A percentile compares a stretch with the other conserved stretches of the same genome.
Evolutionary conservation across 2,329 filamentous ascomycete genomes (phyloP).

Genomic region (Emergomyces orientalis): DNA sequence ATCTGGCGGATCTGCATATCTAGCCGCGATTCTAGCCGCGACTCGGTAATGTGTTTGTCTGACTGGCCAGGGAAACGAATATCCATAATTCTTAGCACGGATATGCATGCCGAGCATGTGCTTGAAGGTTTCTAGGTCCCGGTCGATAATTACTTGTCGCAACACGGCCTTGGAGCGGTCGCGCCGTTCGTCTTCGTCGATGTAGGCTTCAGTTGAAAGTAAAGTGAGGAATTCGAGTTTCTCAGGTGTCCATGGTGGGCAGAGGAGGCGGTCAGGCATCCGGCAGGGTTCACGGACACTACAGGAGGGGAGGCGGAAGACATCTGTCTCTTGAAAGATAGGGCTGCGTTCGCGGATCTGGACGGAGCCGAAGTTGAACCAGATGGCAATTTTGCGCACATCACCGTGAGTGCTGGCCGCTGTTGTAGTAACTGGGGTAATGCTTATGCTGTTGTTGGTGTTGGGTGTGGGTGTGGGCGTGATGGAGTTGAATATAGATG

Average conservation of each 20-base stretch:
- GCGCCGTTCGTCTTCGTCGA: constrained; percentile 27
- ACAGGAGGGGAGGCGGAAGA: constrained; percentile 30
- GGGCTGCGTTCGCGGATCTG: constrained; percentile 25
- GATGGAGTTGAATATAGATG: background rate
- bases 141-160: constrained; percentile 28
- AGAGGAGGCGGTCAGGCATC: constrained; percentile 33
- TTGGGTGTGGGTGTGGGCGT: background rate
- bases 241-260: constrained; percentile 30
- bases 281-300: constrained; percentile 19
- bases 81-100: constrained; percentile 25
- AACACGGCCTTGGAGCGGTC: constrained; percentile 27
- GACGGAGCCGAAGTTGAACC: constrained; percentile 31
- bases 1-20: constrained; percentile 20
- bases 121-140: constrained; percentile 27
- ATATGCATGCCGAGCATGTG: constrained; percentile 25
- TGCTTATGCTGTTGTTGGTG: background rate
- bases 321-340: constrained; percentile 24
- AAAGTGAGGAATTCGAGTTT: constrained; percentile 34
- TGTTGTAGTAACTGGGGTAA: background rate
- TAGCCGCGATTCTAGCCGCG: constrained; percentile 24
- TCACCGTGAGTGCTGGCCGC: background rate
- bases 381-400: constrained; percentile 27
- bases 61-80: constrained; percentile 28
- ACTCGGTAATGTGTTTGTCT: constrained; percentile 25
- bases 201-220: constrained; percentile 28